These are phyloP conservation scores for Diospyros lotus DNA, from an alignment of 148 eudicot species.

Conservation along the genomic window DNA sequence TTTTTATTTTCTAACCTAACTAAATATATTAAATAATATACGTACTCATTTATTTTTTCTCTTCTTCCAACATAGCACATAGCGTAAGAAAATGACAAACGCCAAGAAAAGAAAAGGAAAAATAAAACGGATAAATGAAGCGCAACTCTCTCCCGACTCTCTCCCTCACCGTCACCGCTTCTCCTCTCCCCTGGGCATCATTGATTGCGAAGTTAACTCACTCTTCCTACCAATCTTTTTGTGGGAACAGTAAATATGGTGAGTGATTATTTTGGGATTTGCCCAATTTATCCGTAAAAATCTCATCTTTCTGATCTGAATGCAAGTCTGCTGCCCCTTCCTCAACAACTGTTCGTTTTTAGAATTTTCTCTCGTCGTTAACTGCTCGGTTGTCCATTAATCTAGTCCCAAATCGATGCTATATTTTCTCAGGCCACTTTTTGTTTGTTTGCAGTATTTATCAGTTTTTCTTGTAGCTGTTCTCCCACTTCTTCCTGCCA, in stretches of 20 bases:
- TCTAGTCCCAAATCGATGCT: background rate
- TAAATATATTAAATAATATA: too few relatives aligned
- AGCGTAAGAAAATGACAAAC: too few relatives aligned
- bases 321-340: slow-evolving; percentile 1
- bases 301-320: background rate
- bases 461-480: background rate
- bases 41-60: too few relatives aligned
- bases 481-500: background rate
- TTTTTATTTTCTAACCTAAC: too few relatives aligned
- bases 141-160: background rate
- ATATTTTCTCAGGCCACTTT: too few relatives aligned
- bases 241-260: background rate
- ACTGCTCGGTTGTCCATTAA: background rate
- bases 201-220: background rate
- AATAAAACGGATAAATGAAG: background rate
- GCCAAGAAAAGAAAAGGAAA: too few relatives aligned
- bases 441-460: too few relatives aligned
- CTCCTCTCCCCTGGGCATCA: background rate
- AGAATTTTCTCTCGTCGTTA: background rate
- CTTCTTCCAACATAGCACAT: too few relatives aligned
- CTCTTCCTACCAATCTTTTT: background rate
- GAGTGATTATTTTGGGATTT: background rate
- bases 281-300: slow-evolving; percentile 5
- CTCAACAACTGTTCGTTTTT: background rate
- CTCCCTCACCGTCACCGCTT: background rate